Base-by-base conservation (phyloP, 345 rosid species). In the Ailanthus altissimus region DNA sequence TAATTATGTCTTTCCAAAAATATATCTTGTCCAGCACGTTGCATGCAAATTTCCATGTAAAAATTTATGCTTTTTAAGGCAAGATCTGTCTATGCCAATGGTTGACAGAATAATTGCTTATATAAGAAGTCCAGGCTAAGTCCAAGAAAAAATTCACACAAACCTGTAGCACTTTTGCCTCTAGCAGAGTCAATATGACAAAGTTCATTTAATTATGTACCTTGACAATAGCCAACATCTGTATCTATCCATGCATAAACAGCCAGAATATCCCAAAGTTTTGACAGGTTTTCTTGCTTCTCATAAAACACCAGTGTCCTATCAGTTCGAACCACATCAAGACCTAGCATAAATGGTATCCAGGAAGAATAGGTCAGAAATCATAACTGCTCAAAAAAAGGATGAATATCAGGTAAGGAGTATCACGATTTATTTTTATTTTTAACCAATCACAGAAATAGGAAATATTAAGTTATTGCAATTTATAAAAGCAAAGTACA, bases 141-240 rank as follows among this genome's bases (percentile, higher is more conserved):
- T 42, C 38, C 47, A 1, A 26, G 14, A 46, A 14, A 68, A 42
- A 66, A 20, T 21, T 16, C 5, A 14, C 11, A 15, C 10, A 11
- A 46, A 61, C 28, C 10, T 28, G 40, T 61, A 61, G 40, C 9
- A 32, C 21, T 32, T 38, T 61, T 10, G n/a, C 28, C 36, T 14
- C 57, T 53, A 16, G 57, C 21, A 32, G 0, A 61, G n/a, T 40
- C 66, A 61, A 61, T 61, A 11, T 40, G 69, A 38, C 20, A 36
- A 38, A 40, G 23, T 69, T 78, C 36, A 47, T 66, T 38, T 5
- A 69, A 62, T 45, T 58, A 76, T 69, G 46, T 78, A 96, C 99
- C 99, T 92, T 96, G 99, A 84, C 99, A 90, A 76, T 96, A 96
- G 66, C 98, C 99, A 32, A 93, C 93, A 80, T 96, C 99, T 54